phyloP scores from a whole-genome alignment of 768 basidiomycete species.

The Paxillus rubicundulus region DNA sequence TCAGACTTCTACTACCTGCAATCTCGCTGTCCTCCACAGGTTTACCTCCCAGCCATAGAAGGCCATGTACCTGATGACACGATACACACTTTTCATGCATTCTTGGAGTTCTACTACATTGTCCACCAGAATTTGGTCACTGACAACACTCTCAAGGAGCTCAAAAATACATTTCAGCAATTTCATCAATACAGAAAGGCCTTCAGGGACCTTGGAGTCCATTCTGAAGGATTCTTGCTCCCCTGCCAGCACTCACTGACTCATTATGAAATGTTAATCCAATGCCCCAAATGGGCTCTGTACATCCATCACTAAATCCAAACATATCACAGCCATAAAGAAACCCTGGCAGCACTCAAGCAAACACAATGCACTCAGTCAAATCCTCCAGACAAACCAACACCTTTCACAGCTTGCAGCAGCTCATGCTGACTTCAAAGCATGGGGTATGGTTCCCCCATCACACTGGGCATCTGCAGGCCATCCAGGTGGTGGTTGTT shows the following conservation, averaged over 20 bases:
- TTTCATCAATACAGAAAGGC: slow-evolving; percentile 23
- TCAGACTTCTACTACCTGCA: no score
- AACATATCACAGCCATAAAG: slow-evolving; percentile 36
- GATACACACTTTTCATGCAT: slow-evolving; percentile 16
- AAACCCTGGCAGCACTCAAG: slow-evolving; percentile 32
- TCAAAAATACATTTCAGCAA: slow-evolving; percentile 14
- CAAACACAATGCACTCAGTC: slow-evolving; percentile 16
- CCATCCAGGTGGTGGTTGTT: neutral
- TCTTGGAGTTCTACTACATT: slow-evolving; percentile 35
- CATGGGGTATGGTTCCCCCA: neutral
- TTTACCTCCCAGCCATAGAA: slow-evolving; percentile 23
- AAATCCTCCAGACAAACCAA: slow-evolving; percentile 32
- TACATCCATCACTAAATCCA: slow-evolving; percentile 35
- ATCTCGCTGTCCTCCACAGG: no score
- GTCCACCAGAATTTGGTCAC: slow-evolving; percentile 16
- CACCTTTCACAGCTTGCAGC: slow-evolving; percentile 27
- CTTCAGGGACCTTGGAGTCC: slow-evolving; percentile 15
- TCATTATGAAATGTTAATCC: slow-evolving; percentile 26
- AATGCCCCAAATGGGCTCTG: slow-evolving; percentile 36
- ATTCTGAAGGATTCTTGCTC: slow-evolving; percentile 18
- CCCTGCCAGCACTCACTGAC: slow-evolving; percentile 32
- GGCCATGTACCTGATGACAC: slow-evolving; percentile 19
- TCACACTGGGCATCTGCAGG: neutral
- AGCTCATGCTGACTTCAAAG: neutral
- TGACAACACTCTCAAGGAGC: slow-evolving; percentile 16